Evolutionary conservation across 192 early-diverging fungal genomes (phyloP).

Genomic region (Entophlyctis luteolus): DNA sequence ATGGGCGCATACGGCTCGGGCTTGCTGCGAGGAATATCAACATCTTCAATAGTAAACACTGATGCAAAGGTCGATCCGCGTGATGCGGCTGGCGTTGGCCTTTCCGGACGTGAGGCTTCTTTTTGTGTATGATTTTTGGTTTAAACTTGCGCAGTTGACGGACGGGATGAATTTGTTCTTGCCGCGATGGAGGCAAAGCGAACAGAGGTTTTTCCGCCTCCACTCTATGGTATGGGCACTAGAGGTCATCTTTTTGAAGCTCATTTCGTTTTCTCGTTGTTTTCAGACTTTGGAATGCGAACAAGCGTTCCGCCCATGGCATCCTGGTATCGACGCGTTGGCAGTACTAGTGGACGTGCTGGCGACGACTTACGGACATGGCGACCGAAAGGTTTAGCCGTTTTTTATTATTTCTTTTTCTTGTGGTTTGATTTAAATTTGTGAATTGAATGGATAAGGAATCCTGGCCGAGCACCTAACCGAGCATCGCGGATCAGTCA

Average conservation of each 20-base stretch:
- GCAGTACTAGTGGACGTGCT: not conserved
- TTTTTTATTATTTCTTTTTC: not conserved
- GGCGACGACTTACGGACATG: conserved; percentile 50
- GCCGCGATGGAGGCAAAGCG: conserved; percentile 42
- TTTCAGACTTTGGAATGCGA: too few species aligned
- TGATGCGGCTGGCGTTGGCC: too few species aligned
- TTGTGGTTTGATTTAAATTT: not conserved
- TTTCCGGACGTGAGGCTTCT: conserved; percentile 11
- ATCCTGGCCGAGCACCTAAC: conserved; percentile 69
- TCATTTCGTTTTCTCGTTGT: not conserved
- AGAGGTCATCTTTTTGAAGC: not conserved
- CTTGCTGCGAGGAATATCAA: too few species aligned
- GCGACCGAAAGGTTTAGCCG: conserved; percentile 62
- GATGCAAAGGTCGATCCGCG: too few species aligned
- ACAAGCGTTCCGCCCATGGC: too few species aligned
- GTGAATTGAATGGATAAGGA: conserved; percentile 36
- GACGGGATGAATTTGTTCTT: conserved; percentile 30
- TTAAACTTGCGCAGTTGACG: conserved; percentile 20
- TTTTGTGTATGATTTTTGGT: not conserved
- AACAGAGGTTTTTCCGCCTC: conserved; percentile 39
- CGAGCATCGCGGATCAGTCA: conserved; percentile 68
- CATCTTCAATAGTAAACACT: too few species aligned
- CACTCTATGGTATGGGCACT: conserved; percentile 30
- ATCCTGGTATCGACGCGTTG: not conserved
- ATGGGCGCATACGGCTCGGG: not conserved